Conservation (phyloP, 805 yeast species). For the Hanseniaspora opuntiae region DNA sequence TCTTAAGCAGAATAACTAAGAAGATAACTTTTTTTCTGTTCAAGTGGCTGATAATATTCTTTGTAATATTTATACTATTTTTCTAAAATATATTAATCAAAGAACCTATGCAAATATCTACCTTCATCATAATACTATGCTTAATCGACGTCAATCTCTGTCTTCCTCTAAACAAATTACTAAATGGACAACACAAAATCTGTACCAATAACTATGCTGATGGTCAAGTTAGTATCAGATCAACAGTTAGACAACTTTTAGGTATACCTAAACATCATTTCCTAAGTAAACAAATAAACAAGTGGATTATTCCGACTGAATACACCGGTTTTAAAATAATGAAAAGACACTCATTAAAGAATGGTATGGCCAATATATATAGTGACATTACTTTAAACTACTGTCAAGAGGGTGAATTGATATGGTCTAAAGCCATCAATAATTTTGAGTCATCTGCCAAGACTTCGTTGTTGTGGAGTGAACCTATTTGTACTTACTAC, state of each 20-base stretch:
- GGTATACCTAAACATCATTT: slow-evolving; percentile 18
- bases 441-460: slow-evolving; percentile 21
- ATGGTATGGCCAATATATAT: slow-evolving; percentile 27
- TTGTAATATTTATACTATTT: not conserved
- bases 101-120: not conserved
- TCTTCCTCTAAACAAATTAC: not conserved
- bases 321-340: slow-evolving; percentile 47
- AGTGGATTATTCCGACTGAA: not conserved
- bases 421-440: slow-evolving; percentile 29
- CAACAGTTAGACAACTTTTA: not conserved
- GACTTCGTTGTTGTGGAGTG: slow-evolving; percentile 37
- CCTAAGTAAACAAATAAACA: not conserved
- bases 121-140: not conserved
- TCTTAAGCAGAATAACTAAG: not conserved
- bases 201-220: slow-evolving; percentile 18
- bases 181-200: slow-evolving; percentile 16
- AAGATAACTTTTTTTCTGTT: not conserved
- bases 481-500: slow-evolving; percentile 31
- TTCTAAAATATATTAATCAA: not conserved
- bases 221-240: slow-evolving; percentile 13
- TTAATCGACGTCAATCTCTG: not conserved
- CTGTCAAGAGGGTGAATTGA: slow-evolving; percentile 39
- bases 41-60: not conserved
- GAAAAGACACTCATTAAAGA: slow-evolving; percentile 34
- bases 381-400: slow-evolving; percentile 36